Base-by-base conservation (phyloP, 768 basidiomycete genomes). In the Brasilioporus rufonigricans region DNA sequence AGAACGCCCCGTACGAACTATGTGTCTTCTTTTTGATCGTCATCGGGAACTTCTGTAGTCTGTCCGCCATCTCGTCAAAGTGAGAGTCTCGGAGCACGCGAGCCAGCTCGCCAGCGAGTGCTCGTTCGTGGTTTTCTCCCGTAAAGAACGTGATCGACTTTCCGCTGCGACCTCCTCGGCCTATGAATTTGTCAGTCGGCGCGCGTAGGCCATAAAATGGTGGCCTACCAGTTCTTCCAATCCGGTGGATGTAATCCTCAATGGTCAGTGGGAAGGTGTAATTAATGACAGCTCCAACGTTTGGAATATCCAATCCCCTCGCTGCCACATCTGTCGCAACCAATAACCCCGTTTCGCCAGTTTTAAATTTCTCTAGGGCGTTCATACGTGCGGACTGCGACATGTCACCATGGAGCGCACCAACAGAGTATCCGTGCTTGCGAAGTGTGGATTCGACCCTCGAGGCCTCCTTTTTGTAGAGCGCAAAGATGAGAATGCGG, bases 251-350 rank as follows among this genome's bases (percentile, higher is more conserved):
- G 64, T 89, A 95, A 74, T 92, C 88, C 74, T 97, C 96, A 45
- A 98, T 88, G 2, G 94, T 98, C 65, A 99, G 76, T 38, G 96
- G 96, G 75, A 95, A 98, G n/a, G 91, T 95, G 65, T 97, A 96
- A 74, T 98, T 97, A 69, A 98, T 84, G 44, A 99, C 97, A 24
- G 87, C 82, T 24, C 85, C 90, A 29, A 99, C 97, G 66, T 96
- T 87, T 2, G 97, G 95, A 64, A 99, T 98, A 76, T 99, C 97
- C 59, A 99, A 76, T 10, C 97, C 97, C 50, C 97, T 84, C 44
- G 97, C 94, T 7, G 97, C 97, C 10, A 99, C 97, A 69, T 99
- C 97, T 23, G 93, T 99, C 10, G 97, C 97, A 48, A 99, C 96
- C 58, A 98, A 77, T 26, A 98, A 67, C 39, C 86, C 83, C 8